These are phyloP conservation scores for Lumnitzera littorea DNA, from an alignment of 345 rosid genomes.

Conservation along the genomic window DNA sequence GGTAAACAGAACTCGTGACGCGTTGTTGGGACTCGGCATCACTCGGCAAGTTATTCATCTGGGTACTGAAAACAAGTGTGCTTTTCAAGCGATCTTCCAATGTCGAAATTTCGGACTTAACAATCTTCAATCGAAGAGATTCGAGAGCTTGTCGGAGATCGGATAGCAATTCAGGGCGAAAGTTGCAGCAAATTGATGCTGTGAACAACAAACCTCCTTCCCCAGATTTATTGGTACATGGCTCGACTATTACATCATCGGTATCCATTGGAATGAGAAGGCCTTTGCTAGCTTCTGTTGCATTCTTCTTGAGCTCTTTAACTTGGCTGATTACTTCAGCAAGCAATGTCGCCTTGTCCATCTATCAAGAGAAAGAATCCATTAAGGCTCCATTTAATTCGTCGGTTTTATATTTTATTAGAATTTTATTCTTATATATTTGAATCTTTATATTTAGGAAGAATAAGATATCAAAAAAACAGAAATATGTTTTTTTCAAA, in stretches of 20 bases:
- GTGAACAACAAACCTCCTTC: constrained; percentile 16
- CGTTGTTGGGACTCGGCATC: constrained; percentile 13
- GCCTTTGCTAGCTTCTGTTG: constrained; percentile 39
- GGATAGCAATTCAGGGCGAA: constrained; percentile 36
- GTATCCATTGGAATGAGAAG: constrained; percentile 42
- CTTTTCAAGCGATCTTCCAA: constrained; percentile 41
- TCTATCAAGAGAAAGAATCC: constrained; percentile 18
- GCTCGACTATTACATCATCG: constrained; percentile 53
- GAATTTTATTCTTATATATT: too few species aligned
- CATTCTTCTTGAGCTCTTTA: constrained; percentile 39
- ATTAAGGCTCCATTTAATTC: not conserved
- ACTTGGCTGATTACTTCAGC: constrained; percentile 53
- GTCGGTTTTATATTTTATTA: not conserved
- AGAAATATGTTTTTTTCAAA: too few species aligned
- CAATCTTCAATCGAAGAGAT: constrained; percentile 33
- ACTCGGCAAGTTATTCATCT: not conserved
- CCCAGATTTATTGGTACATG: constrained; percentile 1
- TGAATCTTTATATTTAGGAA: too few species aligned
- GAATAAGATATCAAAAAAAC: too few species aligned
- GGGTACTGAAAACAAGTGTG: constrained; percentile 31
- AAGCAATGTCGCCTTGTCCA: constrained; percentile 77
- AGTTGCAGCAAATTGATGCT: constrained; percentile 50
- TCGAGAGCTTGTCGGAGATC: constrained; percentile 43
- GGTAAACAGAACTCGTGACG: constrained; percentile 16
- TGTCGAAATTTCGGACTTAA: constrained; percentile 45